phyloP scores from a whole-genome alignment of 2,329 filamentous ascomycete species.

The Trichoderma arundinaceum region DNA sequence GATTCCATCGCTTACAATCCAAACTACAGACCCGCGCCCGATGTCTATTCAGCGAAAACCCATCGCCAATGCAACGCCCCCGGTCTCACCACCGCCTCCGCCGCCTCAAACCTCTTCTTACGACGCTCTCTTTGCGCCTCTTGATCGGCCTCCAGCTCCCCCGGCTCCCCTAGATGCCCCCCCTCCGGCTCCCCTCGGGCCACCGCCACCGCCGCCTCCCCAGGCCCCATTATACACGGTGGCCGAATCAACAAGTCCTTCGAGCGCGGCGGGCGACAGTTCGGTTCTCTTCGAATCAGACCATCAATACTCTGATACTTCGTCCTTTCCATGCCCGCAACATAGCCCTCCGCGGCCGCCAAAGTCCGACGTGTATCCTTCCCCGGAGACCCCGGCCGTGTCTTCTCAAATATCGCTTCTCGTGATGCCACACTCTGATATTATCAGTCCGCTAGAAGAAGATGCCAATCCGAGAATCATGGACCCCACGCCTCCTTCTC shows the following conservation, averaged over 20 bases:
- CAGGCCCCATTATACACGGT: slow-evolving; percentile 13
- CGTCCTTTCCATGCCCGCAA: slow-evolving; percentile 22
- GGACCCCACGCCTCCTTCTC: slow-evolving; percentile 1
- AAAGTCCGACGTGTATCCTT: background rate
- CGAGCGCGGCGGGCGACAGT: slow-evolving; percentile 4
- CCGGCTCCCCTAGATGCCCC: background rate
- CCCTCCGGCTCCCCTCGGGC: slow-evolving; percentile 7
- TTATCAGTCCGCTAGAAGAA: slow-evolving; percentile 7
- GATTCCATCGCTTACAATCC: slow-evolving; percentile 48
- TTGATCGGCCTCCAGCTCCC: background rate
- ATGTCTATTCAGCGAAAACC: slow-evolving; percentile 39
- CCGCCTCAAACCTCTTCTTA: slow-evolving; percentile 25
- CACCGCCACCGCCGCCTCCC: slow-evolving; percentile 6
- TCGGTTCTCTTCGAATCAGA: slow-evolving; percentile 15
- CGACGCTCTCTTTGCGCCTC: background rate
- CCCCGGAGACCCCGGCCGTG: slow-evolving; percentile 7
- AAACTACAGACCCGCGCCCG: slow-evolving; percentile 40
- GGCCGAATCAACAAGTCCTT: slow-evolving; percentile 19
- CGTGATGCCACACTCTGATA: slow-evolving; percentile 15
- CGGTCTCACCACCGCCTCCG: slow-evolving; percentile 37
- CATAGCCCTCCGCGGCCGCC: slow-evolving; percentile 28
- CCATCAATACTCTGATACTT: slow-evolving; percentile 15
- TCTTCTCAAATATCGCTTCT: slow-evolving; percentile 23
- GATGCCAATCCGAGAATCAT: slow-evolving; percentile 38
- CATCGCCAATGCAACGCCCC: slow-evolving; percentile 31